Base-by-base conservation (phyloP, 257 asterid genomes). In the Solanum piurae region DNA sequence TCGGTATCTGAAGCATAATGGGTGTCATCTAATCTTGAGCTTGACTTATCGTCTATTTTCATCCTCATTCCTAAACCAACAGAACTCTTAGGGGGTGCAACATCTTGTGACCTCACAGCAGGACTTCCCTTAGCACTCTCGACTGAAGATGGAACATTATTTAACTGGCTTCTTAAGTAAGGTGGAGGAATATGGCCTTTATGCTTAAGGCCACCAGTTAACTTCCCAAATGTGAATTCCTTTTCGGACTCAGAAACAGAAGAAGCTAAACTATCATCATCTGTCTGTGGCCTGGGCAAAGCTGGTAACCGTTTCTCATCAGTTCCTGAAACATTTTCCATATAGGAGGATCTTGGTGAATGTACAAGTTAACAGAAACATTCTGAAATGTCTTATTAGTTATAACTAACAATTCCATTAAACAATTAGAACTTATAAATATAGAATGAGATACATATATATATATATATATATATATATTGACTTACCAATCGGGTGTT, bases 201-300 rank as follows among this genome's bases (percentile, higher is more conserved):
- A 68, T 97, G 98, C 71, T 96, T 94, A 40, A 95, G 82, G 87
- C 99, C 99, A 84, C 99, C 99, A 5, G 98, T 95, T 89, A 97
- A 91, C 88, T 90, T 94, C 75, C 93, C 97, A 75, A 93, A 93
- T 86, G 91, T 91, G 89, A 97, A 93, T 68, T 88, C 93, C 79
- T 38, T 92, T 72, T 74, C 92, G 40, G 84, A 86, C 44, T 88
- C 91, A 36, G 92, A 87, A 91, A 52, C 86, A 7, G 89, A 90
- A 87, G 42, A 58, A 36, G 86, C 74, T 25, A 73, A 75, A 60
- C 20, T 62, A 68, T 80, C 90, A 89, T 86, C 91, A 75, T 86
- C 90, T 60, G 79, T 49, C 62, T 52, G 42, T 36, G 62, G 37
- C 62, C 62, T 72, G 27, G 52, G 87, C 58, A 86, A 74, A 58